Percentiles rank a stretch among this genome's conserved stretches.
Conservation (phyloP, 768 basidiomycete genomes). For the Kwoniella europaea region DNA sequence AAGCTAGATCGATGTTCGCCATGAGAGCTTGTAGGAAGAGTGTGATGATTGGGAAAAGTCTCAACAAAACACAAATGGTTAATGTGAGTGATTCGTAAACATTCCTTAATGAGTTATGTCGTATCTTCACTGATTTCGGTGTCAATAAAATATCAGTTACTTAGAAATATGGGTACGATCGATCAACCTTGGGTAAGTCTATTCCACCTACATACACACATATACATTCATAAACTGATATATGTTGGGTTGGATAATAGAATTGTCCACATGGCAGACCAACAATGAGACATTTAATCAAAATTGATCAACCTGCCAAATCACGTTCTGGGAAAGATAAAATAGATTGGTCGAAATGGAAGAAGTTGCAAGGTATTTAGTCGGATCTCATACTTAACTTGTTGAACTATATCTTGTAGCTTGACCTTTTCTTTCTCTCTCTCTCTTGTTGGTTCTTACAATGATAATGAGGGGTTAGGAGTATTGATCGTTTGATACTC, state of each 20-base stretch:
- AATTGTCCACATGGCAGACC: conserved; percentile 60
- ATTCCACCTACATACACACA: neutral
- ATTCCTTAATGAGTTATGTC: no score
- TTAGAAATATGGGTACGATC: conserved; percentile 60
- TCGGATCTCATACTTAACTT: neutral
- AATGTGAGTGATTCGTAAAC: conserved; percentile 46
- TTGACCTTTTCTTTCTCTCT: neutral
- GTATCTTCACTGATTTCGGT: neutral
- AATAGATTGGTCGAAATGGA: conserved; percentile 41
- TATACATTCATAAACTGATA: no score
- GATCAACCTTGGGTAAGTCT: conserved; percentile 61
- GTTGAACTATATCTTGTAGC: neutral
- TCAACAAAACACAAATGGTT: conserved; percentile 78
- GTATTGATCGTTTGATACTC: no score
- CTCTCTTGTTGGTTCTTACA: no score
- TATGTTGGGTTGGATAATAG: conserved; percentile 23
- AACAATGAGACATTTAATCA: conserved; percentile 60
- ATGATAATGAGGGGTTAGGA: no score
- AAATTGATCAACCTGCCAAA: conserved; percentile 36
- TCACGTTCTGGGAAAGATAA: conserved; percentile 16
- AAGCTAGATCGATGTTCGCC: conserved; percentile 94
- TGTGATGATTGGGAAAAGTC: conserved; percentile 89
- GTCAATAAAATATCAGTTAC: conserved; percentile 15
- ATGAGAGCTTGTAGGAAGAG: conserved; percentile 94
- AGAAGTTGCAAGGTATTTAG: neutral